Evolutionary conservation across 805 yeast species (phyloP).

Genomic region (Ogataea glucozyma): DNA sequence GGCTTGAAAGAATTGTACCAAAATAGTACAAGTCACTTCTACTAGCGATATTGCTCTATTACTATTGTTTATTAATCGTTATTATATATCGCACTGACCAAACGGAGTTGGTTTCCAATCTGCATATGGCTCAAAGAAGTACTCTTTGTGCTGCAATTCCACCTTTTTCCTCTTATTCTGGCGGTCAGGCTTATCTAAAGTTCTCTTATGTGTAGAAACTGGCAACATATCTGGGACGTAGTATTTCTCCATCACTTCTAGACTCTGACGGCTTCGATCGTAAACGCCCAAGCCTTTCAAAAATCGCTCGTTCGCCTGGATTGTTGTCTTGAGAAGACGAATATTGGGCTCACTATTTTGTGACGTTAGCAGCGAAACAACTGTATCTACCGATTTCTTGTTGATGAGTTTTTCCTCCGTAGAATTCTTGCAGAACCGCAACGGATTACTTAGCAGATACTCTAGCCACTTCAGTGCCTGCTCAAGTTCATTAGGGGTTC

Average conservation of each 20-base stretch:
- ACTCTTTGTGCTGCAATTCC: conserved; percentile 3
- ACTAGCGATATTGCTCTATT: not conserved
- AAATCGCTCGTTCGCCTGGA: conserved; percentile 10
- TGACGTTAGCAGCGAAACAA: conserved; percentile 15
- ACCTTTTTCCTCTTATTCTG: not conserved
- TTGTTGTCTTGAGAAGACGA: conserved; percentile 8
- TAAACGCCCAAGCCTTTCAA: conserved; percentile 11
- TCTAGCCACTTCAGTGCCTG: conserved; percentile 30
- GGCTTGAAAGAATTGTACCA: conserved; percentile 29
- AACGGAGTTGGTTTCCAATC: conserved; percentile 59
- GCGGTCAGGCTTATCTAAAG: conserved; percentile 1
- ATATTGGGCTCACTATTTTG: conserved; percentile 10
- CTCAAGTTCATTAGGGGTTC: conserved; percentile 2
- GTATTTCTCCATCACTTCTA: conserved; percentile 25
- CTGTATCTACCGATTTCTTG: conserved; percentile 11
- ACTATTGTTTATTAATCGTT: not conserved
- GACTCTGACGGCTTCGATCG: conserved; percentile 19
- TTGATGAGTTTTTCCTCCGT: conserved; percentile 23
- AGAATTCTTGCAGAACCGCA: conserved; percentile 25
- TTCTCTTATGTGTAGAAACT: not conserved
- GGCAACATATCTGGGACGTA: conserved; percentile 19
- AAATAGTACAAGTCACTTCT: conserved; percentile 3
- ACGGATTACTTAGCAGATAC: conserved; percentile 22
- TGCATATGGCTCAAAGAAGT: conserved; percentile 35
- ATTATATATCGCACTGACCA: conserved; percentile 36